These are phyloP conservation scores for Nakazawaea molendinolei DNA, from an alignment of 805 yeast genomes.

Conservation along the genomic window DNA sequence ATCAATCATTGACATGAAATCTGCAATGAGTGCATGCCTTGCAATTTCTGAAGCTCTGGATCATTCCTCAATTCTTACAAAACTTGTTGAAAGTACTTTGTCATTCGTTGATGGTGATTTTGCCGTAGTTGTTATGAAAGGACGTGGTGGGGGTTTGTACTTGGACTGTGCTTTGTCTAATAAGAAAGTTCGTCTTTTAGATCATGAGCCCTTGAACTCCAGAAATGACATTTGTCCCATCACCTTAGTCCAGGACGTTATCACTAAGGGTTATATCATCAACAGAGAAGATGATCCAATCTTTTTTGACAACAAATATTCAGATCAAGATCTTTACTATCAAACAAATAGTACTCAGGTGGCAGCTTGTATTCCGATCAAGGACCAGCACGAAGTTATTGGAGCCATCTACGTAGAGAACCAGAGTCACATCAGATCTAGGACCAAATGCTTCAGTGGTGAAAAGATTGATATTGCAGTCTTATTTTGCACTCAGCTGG, in stretches of 20 bases:
- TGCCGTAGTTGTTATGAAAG: conserved; percentile 25
- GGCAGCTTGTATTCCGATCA: conserved; percentile 37
- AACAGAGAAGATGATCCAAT: conserved; percentile 30
- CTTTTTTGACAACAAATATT: conserved; percentile 26
- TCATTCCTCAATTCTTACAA: conserved; percentile 28
- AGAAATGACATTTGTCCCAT: conserved; percentile 39
- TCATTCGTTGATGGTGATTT: conserved; percentile 23
- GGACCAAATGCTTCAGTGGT: conserved; percentile 21
- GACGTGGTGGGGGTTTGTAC: conserved; percentile 20
- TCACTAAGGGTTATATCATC: conserved; percentile 30
- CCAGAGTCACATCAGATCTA: conserved; percentile 15
- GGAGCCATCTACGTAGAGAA: conserved; percentile 43
- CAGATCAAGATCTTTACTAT: conserved; percentile 34
- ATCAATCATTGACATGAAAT: conserved; percentile 29
- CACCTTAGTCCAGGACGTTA: conserved; percentile 29
- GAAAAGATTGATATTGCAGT: conserved; percentile 32
- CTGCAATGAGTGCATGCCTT: conserved; percentile 40
- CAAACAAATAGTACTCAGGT: conserved; percentile 27
- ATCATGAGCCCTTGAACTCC: conserved; percentile 30
- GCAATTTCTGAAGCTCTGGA: conserved; percentile 41
- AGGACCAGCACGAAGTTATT: conserved; percentile 30
- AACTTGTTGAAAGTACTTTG: conserved; percentile 32
- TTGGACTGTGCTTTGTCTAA: conserved; percentile 27
- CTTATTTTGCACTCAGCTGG: conserved; percentile 44
- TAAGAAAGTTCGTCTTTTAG: conserved; percentile 18